Conservation (phyloP, 345 rosid species). For the Salix viminalis region DNA sequence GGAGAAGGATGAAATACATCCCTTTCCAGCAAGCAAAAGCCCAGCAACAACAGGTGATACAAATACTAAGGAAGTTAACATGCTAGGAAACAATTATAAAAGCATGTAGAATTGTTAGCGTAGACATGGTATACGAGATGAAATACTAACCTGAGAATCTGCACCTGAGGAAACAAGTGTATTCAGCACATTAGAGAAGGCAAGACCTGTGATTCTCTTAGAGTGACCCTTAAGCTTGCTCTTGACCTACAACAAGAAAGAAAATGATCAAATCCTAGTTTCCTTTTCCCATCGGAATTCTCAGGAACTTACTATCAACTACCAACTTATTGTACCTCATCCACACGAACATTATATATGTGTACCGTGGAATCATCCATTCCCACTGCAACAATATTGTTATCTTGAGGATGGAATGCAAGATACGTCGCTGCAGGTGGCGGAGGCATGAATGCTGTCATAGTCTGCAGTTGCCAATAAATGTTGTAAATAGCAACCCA, state of each 20-base stretch:
- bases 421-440: slow-evolving; percentile 46
- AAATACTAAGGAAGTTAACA: background rate
- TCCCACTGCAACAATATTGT: slow-evolving; percentile 45
- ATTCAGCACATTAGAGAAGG: slow-evolving; percentile 59
- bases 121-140: background rate
- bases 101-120: background rate
- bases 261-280: background rate
- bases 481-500: slow-evolving; percentile 1
- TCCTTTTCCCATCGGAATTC: background rate
- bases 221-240: slow-evolving; percentile 71
- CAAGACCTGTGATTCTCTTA: slow-evolving; percentile 69
- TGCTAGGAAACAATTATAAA: background rate
- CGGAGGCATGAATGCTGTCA: slow-evolving; percentile 38
- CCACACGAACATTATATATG: slow-evolving; percentile 35
- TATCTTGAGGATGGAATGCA: slow-evolving; percentile 51
- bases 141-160: slow-evolving; percentile 68
- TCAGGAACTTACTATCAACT: background rate
- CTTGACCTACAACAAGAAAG: slow-evolving; percentile 44
- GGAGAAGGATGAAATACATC: background rate
- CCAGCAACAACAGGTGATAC: background rate
- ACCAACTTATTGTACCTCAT: slow-evolving; percentile 29
- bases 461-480: slow-evolving; percentile 26
- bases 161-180: slow-evolving; percentile 77
- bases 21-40: background rate
- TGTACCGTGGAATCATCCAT: slow-evolving; percentile 42